Evolutionary conservation across 495 filamentous ascomycete species (phyloP), one percentile per base, ranked within the genome.

Genomic region (Parachaetomium inaequale): DNA sequence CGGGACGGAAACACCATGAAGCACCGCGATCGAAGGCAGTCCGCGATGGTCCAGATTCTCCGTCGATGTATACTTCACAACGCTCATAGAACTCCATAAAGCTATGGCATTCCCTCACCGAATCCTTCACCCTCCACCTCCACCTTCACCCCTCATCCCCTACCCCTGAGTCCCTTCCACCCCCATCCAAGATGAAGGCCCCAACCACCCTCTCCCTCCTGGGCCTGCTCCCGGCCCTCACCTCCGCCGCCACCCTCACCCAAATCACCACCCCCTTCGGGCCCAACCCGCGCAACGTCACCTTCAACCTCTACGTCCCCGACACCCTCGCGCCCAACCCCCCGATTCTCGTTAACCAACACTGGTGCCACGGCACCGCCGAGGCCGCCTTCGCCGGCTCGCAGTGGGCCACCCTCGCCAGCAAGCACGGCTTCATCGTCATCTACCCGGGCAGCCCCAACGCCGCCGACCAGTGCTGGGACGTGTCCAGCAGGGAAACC

Each of bases 271-370:
- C 70, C 5, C 40, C 70, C 54, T 74, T 81, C 61, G 79, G 80
- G 0, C 61, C 70, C 49, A 84, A 84, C 63, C 83, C 82, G 12
- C 76, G 75, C 43, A 78, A 81, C 54, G 78, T 79, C 19, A 70
- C 68, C 21, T 82, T 84, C 69, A 82, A 81, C 72, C 81, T 84
- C 66, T 85, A 81, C 69, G 76, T 84, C 25, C 82, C 83, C 4
- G 73, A 77, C 52, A 75, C 71, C 21, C 74, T 86, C 0, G 75
- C 81, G 8, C n/a, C 73, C 2, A 80, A 72, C 7, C 82, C 84
- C 0, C 76, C 81, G 29, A 75, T 87, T 61, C 73, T 87, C 34
- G 83, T 85, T 4, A 83, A 81, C 54, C 81, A 83, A 7, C 80
- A 84, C 68, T 81, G 76, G 75, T 83, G 81, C 71, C 79, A 76